phyloP scores from a whole-genome alignment of 305 asterid genomes.

The Solanum hybrid region DNA sequence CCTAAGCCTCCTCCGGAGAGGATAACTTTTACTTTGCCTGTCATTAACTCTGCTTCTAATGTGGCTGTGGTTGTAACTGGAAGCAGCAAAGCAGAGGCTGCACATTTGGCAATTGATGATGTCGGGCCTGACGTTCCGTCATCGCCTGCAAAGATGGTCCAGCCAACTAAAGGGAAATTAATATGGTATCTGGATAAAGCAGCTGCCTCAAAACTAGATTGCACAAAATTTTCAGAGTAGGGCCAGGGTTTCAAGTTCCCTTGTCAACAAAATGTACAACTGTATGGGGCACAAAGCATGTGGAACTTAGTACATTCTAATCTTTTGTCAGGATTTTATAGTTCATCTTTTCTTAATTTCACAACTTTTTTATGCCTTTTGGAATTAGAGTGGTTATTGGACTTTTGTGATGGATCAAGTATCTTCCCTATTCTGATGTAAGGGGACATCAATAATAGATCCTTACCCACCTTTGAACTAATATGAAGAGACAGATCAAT shows the following conservation, averaged over 20 bases:
- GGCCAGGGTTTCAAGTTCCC: constrained; percentile 1
- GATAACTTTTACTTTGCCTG: constrained; percentile 82
- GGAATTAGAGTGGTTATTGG: not conserved
- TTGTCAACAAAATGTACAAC: constrained; percentile 4
- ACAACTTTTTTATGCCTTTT: not conserved
- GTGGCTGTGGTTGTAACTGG: constrained; percentile 64
- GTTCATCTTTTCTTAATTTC: not conserved
- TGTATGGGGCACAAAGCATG: constrained; percentile 30
- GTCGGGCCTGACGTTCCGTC: constrained; percentile 28
- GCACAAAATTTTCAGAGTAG: constrained; percentile 28
- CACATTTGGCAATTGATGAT: constrained; percentile 39
- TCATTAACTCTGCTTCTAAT: constrained; percentile 70
- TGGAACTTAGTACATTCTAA: not conserved
- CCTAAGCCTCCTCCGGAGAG: constrained; percentile 89
- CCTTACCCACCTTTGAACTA: not conserved
- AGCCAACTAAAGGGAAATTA: constrained; percentile 49
- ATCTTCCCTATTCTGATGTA: not conserved
- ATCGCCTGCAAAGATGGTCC: constrained; percentile 59
- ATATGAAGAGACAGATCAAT: not conserved
- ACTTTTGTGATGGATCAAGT: not conserved
- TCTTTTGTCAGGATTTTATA: not conserved
- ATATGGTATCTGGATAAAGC: constrained; percentile 66
- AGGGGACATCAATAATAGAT: not conserved
- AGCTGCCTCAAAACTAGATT: constrained; percentile 62
- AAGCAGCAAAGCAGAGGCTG: constrained; percentile 61